Base-by-base conservation (phyloP, 2,329 filamentous ascomycete genomes). In the Achaetomium macrosporum region DNA sequence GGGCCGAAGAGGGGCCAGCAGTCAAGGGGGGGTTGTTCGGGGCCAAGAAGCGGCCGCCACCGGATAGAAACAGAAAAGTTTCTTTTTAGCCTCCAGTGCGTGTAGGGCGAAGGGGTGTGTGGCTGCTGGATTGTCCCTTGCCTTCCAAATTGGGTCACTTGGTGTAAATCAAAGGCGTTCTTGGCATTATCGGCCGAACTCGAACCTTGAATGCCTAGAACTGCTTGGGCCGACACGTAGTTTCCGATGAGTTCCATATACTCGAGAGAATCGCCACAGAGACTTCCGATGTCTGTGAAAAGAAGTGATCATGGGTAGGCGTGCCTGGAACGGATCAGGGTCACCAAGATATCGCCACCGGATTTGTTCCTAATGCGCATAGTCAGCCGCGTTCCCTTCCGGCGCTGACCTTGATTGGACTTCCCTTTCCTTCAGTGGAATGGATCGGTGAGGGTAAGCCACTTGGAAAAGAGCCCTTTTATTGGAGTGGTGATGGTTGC, bases 401-500 rank as follows among this genome's bases (percentile, higher is more conserved):
- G 37, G 15, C 6, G 16, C 20, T 11, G 25, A 42, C 39, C 5
- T 50, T 54, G 48, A 50, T 53, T 56, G 47, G 50, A 20, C 33
- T 41, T 20, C 31, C 51, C 29, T 43, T 36, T 12, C 33, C 47
- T 42, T 30, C n/a, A 16, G 36, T 33, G 13, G n/a, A 39, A 19
- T 39, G 42, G 37, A 42, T 50, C 49, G 36, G 36, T 39, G 42
- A 33, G 30, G 13, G 19, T n/a, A 41, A 50, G 46, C 59, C 55
- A 59, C 51, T 59, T 54, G 59, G 56, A 57, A 57, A 16, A n/a
- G n/a, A 50, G 46, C 35, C 47, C 42, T 42, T n/a, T 35, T 33
- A 35, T 36, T 44, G 44, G 13, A 30, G 31, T 30, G 43, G 48
- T 44, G 49, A 45, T 49, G 25, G 39, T 19, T 6, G 39, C 40